Conservation (phyloP, 1,284 basidiomycete genomes). For the Moesziomyces sp. region DNA sequence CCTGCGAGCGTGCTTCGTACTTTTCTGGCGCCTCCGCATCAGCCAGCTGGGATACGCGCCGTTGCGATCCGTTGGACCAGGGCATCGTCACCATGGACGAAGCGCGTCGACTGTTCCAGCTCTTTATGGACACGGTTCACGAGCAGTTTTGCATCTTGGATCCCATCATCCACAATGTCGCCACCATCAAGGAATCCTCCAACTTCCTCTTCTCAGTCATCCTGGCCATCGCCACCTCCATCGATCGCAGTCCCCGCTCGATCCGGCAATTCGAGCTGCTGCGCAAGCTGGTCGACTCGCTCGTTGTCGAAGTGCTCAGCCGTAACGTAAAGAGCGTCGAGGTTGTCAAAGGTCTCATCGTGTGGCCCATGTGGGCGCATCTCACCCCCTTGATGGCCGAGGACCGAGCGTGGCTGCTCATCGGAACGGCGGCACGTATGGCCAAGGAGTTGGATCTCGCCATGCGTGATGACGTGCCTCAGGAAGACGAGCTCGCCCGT, state of each 20-base stretch:
- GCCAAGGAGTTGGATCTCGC: constrained; percentile 44
- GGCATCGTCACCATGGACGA: constrained; percentile 49
- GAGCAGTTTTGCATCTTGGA: constrained; percentile 47
- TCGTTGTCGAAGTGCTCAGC: constrained; percentile 45
- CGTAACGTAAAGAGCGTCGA: constrained; percentile 51
- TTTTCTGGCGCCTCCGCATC: constrained; percentile 44
- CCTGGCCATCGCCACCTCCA: constrained; percentile 41
- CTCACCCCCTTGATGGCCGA: constrained; percentile 49
- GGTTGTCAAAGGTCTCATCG: constrained; percentile 46
- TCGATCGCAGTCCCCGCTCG: constrained; percentile 39
- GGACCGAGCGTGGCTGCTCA: constrained; percentile 46
- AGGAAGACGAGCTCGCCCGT: constrained; percentile 33
- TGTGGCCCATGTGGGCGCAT: constrained; percentile 52
- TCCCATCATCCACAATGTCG: constrained; percentile 38
- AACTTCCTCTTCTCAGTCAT: constrained; percentile 51
- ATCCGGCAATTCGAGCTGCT: constrained; percentile 41
- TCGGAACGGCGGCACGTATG: constrained; percentile 49
- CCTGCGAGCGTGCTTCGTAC: constrained; percentile 49
- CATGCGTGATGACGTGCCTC: constrained; percentile 39
- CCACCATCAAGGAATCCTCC: constrained; percentile 42
- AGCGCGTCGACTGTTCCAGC: constrained; percentile 32
- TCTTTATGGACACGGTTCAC: constrained; percentile 39
- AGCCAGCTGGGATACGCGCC: constrained; percentile 39
- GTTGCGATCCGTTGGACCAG: constrained; percentile 41
- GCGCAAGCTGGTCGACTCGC: constrained; percentile 40